Percentiles rank a stretch among this genome's conserved stretches.
Evolutionary conservation across 139 green algal genomes (phyloP).

Genomic region (Eudorina sp.): DNA sequence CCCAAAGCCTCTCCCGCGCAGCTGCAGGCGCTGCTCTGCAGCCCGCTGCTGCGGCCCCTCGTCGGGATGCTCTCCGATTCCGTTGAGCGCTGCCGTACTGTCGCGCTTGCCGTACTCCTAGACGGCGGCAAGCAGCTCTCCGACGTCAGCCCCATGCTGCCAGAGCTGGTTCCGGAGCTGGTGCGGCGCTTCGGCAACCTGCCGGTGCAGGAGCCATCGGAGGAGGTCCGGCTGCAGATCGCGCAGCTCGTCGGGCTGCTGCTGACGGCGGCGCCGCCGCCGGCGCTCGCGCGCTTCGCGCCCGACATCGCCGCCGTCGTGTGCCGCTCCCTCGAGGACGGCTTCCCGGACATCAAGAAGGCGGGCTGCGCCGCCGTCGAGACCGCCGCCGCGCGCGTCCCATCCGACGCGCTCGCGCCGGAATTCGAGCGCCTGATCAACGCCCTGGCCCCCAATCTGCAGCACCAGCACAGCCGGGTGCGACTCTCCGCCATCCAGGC

Average conservation of each 20-base stretch:
- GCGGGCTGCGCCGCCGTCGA: slow-evolving; percentile 52
- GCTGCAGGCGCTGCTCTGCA: slow-evolving; percentile 66
- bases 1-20: slow-evolving; percentile 35
- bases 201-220: slow-evolving; percentile 74
- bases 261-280: neutral
- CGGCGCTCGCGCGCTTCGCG: slow-evolving; percentile 31
- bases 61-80: slow-evolving; percentile 70
- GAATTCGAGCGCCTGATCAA: slow-evolving; percentile 60
- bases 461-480: slow-evolving; percentile 82
- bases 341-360: slow-evolving; percentile 86
- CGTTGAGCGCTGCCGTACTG: slow-evolving; percentile 64
- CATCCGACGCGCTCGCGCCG: slow-evolving; percentile 33
- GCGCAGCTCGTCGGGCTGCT: slow-evolving; percentile 43
- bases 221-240: slow-evolving; percentile 72
- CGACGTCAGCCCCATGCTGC: slow-evolving; percentile 65
- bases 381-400: slow-evolving; percentile 44
- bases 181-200: slow-evolving; percentile 64
- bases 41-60: slow-evolving; percentile 71
- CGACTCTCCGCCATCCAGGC: slow-evolving; percentile 59
- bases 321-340: slow-evolving; percentile 73
- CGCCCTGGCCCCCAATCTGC: slow-evolving; percentile 45
- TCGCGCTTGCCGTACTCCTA: slow-evolving; percentile 61
- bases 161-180: slow-evolving; percentile 71
- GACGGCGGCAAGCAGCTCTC: slow-evolving; percentile 35
- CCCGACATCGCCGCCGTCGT: slow-evolving; percentile 50